Base-by-base conservation (phyloP, 371 early-diverging fungal species). In the Nematocida sp. region DNA sequence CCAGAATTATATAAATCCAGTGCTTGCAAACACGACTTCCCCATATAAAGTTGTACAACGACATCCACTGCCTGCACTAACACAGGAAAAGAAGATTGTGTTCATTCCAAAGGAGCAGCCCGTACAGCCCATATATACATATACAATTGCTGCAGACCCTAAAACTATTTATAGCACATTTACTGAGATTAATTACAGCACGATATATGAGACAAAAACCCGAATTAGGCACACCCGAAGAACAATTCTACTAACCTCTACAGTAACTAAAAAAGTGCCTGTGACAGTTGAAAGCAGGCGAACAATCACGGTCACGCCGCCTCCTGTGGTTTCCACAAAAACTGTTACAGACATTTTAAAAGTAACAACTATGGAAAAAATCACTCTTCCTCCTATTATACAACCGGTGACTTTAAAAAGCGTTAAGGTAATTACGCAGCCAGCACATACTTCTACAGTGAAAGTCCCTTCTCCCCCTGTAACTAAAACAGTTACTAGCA, bases 251-350 rank as follows among this genome's bases (percentile, higher is more conserved):
- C 0, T 20, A 15, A 70, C 58, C 20, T 13, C 13, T 27, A 64
- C 45, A 44, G 25, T 72, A 60, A 62, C 61, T 7, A 64, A 45
- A 7, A 72, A 57, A 7, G 60, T 57, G 23, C 62, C 57, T 18
- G 72, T 72, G 0, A 72, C 72, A n/a, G 44, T 72, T 6, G 72
- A 72, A 60, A 54, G 23, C 27, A 39, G 18, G 23, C 20, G 45
- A 20, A 72, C 27, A 54, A 18, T 72, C 18, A 42, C 72, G 4
- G n/a, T 39, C 42, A 39, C 45, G 42, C 74, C 76, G 0, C 6
- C 18, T 0, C 76, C 74, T n/a, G 66, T 52, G 13, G 25, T 62
- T 13, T 33, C 47, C 27, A 75, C 75, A 20, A 81, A 60, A 61
- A 81, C 82, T 4, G 3, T 78, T 27, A 73, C 58, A 18, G 50